Percentiles rank a stretch among this genome's conserved stretches.
These are phyloP conservation scores for Apiospora marii DNA, from an alignment of 2,329 filamentous ascomycete species.

Conservation along the genomic window DNA sequence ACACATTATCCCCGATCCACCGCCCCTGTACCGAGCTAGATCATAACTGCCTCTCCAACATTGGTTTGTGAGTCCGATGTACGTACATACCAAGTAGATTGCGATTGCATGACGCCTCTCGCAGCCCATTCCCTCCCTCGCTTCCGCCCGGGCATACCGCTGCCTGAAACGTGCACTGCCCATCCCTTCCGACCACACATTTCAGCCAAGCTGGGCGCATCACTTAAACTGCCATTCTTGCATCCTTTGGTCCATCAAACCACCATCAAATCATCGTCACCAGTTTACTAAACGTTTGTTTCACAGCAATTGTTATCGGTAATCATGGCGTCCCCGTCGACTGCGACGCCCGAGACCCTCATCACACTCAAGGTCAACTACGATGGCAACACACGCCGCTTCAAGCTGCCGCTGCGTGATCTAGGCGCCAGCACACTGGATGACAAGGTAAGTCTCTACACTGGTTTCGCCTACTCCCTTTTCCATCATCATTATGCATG, in stretches of 20 bases:
- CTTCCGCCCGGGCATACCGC: constrained; percentile 9
- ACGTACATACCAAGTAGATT: constrained; percentile 1
- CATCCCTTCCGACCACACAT: constrained; percentile 4
- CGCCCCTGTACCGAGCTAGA: background rate
- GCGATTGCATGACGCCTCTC: constrained; percentile 7
- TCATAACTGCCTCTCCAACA: background rate
- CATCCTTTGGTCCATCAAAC: constrained; percentile 6
- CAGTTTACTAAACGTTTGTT: constrained; percentile 7
- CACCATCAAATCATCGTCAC: background rate
- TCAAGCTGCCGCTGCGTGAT: constrained; percentile 90
- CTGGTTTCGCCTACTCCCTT: constrained; percentile 16
- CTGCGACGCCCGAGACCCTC: constrained; percentile 66
- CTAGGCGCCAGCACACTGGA: constrained; percentile 78
- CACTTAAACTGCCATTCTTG: constrained; percentile 11
- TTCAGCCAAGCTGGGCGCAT: background rate
- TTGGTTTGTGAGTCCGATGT: background rate
- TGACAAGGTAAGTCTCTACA: constrained; percentile 75
- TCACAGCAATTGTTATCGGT: constrained; percentile 23
- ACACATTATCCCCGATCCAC: background rate
- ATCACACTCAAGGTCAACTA: constrained; percentile 88
- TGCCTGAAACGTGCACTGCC: constrained; percentile 23
- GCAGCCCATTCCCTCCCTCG: constrained; percentile 15
- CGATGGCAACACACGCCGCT: constrained; percentile 78
- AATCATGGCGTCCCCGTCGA: constrained; percentile 47
- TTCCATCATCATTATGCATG: constrained; percentile 27